Evolutionary conservation across 345 rosid species (phyloP).

Genomic region (Crucihimalaya himalaica): DNA sequence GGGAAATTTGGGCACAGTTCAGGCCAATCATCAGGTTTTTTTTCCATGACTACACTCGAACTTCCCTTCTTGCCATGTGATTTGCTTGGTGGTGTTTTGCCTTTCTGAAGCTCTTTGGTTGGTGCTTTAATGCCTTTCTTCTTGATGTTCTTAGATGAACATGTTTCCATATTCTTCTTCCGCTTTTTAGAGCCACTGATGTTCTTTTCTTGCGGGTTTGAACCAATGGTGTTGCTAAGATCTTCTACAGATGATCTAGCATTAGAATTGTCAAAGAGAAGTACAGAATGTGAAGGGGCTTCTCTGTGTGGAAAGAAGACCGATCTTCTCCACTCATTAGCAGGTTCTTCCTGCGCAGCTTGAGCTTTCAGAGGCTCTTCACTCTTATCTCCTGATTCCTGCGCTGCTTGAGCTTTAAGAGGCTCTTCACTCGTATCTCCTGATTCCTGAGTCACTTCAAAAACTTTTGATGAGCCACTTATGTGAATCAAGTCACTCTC

Average conservation of each 20-base stretch:
- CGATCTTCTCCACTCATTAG: slow-evolving; percentile 27
- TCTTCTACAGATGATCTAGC: slow-evolving; percentile 32
- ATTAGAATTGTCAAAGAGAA: slow-evolving; percentile 9
- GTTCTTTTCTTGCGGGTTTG: slow-evolving; percentile 17
- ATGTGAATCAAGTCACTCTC: slow-evolving; percentile 20
- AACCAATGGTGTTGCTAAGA: slow-evolving; percentile 14
- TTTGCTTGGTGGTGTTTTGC: slow-evolving; percentile 13
- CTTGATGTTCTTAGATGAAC: slow-evolving; percentile 24
- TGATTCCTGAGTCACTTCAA: slow-evolving; percentile 28
- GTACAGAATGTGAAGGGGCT: slow-evolving; percentile 35
- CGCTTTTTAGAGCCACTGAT: slow-evolving; percentile 11
- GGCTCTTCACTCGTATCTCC: slow-evolving; percentile 21
- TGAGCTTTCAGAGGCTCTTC: slow-evolving; percentile 21
- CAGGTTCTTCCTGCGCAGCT: slow-evolving; percentile 29
- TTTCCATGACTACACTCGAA: background rate
- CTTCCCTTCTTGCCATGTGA: slow-evolving; percentile 6
- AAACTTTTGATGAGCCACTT: slow-evolving; percentile 18
- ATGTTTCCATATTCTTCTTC: background rate
- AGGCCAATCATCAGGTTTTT: slow-evolving; percentile 39
- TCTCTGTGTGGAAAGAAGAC: slow-evolving; percentile 30
- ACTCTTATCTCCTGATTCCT: slow-evolving; percentile 11
- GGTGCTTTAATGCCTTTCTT: slow-evolving; percentile 23
- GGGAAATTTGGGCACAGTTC: slow-evolving; percentile 52
- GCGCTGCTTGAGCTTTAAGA: slow-evolving; percentile 6
- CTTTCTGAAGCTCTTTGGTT: background rate